Conservation (phyloP, 106 monocot species). For the Acorus gramineus region DNA sequence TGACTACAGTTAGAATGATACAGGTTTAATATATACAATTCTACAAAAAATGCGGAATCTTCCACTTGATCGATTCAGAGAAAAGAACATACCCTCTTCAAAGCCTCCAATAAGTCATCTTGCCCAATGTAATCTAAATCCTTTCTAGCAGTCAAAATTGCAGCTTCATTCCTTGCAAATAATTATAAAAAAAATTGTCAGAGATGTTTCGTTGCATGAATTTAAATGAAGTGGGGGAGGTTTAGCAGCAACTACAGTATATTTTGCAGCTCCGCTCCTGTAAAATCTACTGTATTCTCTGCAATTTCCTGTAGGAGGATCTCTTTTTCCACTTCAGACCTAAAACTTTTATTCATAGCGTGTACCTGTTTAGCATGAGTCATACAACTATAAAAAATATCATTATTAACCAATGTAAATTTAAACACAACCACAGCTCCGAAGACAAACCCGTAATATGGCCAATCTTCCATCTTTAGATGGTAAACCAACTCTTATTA, state of each 20-base stretch:
- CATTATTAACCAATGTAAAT: background rate
- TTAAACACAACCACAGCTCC: background rate
- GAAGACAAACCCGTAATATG: conserved; percentile 48
- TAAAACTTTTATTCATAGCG: conserved; percentile 80
- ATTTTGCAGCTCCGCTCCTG: conserved; percentile 92
- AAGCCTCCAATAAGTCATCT: conserved; percentile 60
- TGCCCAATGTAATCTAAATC: conserved; percentile 68
- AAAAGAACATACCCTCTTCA: conserved; percentile 51
- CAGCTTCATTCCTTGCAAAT: conserved; percentile 71
- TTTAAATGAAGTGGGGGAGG: background rate
- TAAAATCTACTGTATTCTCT: conserved; percentile 70
- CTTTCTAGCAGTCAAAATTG: conserved; percentile 82
- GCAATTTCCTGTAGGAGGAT: conserved; percentile 64
- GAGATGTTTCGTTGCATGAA: background rate
- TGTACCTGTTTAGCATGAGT: conserved; percentile 32
- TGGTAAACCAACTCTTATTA: conserved; percentile 81
- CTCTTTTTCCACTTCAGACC: conserved; percentile 52
- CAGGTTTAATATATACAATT: too few relatives aligned
- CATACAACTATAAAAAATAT: too few relatives aligned
- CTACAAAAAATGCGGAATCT: too few relatives aligned
- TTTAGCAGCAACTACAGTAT: conserved; percentile 45
- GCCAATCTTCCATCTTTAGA: conserved; percentile 81
- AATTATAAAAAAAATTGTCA: conserved; percentile 9
- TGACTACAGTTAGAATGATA: background rate
- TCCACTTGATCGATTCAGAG: background rate